Conservation (phyloP, 257 asterid genomes). For the Nyctanthes arbortristis region DNA sequence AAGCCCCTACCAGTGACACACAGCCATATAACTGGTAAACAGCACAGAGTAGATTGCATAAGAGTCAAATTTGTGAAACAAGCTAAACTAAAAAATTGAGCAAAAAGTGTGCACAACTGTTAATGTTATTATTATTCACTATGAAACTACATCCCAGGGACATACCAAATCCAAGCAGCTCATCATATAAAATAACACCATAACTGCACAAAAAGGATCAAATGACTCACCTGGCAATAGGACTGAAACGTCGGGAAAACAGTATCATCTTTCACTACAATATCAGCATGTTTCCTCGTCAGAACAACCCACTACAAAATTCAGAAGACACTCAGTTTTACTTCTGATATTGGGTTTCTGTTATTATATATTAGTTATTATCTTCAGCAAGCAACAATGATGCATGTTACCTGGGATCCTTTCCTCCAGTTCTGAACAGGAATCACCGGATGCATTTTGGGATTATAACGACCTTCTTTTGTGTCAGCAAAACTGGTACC, state of each 20-base stretch:
- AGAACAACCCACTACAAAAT: conserved; percentile 30
- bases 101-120: not conserved
- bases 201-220: conserved; percentile 10
- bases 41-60: not conserved
- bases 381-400: conserved; percentile 15
- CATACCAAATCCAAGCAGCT: not conserved
- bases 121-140: not conserved
- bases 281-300: too few species aligned
- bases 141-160: conserved; percentile 3
- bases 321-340: conserved; percentile 1
- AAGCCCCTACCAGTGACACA: not conserved
- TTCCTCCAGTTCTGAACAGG: conserved; percentile 87
- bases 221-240: conserved; percentile 77
- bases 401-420: conserved; percentile 88
- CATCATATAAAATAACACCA: conserved; percentile 4
- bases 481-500: conserved; percentile 86
- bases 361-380: conserved; percentile 13
- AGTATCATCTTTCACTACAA: too few species aligned
- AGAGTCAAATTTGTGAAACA: not conserved
- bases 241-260: too few species aligned
- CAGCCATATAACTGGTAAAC: conserved; percentile 18
- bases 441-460: conserved; percentile 88
- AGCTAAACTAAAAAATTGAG: conserved; percentile 3
- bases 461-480: conserved; percentile 91
- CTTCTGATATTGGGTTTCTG: not conserved